A percentile compares a stretch with the other conserved stretches of the same genome.
phyloP scores from a whole-genome alignment of 2,329 filamentous ascomycete genomes.

The Bipolaris victoriae region DNA sequence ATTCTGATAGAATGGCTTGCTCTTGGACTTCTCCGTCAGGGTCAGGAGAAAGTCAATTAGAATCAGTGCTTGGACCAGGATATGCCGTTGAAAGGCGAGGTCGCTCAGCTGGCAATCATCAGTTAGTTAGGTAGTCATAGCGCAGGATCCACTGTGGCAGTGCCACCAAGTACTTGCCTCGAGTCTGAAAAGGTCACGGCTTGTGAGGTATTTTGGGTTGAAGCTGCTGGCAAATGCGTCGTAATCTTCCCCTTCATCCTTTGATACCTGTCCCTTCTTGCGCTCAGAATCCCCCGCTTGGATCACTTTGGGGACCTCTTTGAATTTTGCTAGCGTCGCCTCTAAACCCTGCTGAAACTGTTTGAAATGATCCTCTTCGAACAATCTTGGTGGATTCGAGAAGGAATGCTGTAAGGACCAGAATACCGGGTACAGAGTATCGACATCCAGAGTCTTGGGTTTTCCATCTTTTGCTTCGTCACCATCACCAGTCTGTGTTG shows the following conservation, averaged over 20 bases:
- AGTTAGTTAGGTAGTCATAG: constrained; percentile 27
- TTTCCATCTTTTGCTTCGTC: constrained; percentile 58
- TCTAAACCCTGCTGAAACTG: constrained; percentile 68
- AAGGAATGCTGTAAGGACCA: constrained; percentile 94
- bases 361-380: constrained; percentile 71
- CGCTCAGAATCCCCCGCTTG: constrained; percentile 72
- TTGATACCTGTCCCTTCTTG: constrained; percentile 59
- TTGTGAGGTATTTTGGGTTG: constrained; percentile 99
- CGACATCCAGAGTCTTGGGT: constrained; percentile 62
- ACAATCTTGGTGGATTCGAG: constrained; percentile 84
- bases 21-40: constrained; percentile 79
- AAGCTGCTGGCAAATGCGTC: constrained; percentile 75
- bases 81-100: constrained; percentile 89
- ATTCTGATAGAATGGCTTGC: constrained; percentile 72
- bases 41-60: constrained; percentile 95
- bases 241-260: constrained; percentile 66
- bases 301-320: constrained; percentile 69
- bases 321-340: constrained; percentile 75
- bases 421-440: constrained; percentile 85
- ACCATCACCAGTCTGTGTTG: constrained; percentile 50
- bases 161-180: constrained; percentile 65
- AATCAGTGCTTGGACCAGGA: constrained; percentile 93
- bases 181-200: constrained; percentile 90
- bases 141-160: constrained; percentile 22
- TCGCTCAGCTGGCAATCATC: constrained; percentile 74